These are phyloP conservation scores for Cymodocea nodosa DNA, from an alignment of 116 monocot species.

Conservation along the genomic window DNA sequence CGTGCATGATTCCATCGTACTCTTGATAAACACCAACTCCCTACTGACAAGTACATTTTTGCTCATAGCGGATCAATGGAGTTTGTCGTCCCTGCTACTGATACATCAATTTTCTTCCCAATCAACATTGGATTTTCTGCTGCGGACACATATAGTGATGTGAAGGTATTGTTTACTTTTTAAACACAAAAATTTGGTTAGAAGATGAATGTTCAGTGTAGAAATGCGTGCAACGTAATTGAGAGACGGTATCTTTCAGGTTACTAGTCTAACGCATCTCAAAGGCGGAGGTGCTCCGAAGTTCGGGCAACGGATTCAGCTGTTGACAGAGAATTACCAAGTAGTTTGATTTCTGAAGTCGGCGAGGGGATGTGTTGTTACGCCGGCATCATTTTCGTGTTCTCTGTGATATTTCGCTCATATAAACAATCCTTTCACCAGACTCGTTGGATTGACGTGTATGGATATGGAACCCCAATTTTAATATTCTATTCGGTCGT, in stretches of 20 bases:
- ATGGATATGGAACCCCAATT: too few species aligned
- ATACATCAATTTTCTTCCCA: slow-evolving; percentile 76
- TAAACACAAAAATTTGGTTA: neutral
- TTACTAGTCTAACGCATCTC: slow-evolving; percentile 38
- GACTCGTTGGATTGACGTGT: too few species aligned
- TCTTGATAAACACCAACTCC: too few species aligned
- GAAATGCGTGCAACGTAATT: neutral
- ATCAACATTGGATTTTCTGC: slow-evolving; percentile 68
- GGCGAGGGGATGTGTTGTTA: too few species aligned
- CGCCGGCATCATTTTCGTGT: too few species aligned
- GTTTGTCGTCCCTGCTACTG: slow-evolving; percentile 78
- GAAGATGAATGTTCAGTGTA: neutral
- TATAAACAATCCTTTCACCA: too few species aligned
- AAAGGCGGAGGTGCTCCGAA: slow-evolving; percentile 47
- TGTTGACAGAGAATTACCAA: slow-evolving; percentile 50
- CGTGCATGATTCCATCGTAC: neutral
- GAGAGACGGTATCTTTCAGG: slow-evolving; percentile 23
- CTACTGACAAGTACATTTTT: neutral
- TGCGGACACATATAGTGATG: slow-evolving; percentile 67
- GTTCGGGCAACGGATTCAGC: slow-evolving; percentile 55
- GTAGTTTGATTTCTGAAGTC: slow-evolving; percentile 33
- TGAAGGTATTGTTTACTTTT: slow-evolving; percentile 39
- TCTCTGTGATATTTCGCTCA: too few species aligned
- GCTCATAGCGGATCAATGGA: slow-evolving; percentile 83
- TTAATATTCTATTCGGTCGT: too few species aligned